Base-by-base conservation (phyloP, 2,329 filamentous ascomycete species). In the Clarireedia monteithiana region DNA sequence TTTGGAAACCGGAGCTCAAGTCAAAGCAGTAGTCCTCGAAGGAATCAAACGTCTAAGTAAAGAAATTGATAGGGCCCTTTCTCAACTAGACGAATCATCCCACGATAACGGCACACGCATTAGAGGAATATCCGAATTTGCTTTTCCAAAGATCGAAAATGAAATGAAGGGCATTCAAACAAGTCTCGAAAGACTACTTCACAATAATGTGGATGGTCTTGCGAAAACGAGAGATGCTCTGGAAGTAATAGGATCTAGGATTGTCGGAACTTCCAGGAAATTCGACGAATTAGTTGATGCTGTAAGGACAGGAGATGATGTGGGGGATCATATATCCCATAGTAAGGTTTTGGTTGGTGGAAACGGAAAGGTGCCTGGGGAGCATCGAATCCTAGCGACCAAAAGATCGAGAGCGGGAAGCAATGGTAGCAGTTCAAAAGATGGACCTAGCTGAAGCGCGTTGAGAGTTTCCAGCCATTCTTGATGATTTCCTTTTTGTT, bases 261-360 rank as follows among this genome's bases (percentile, higher is more conserved):
- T 63, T 6, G 49, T 60, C 3, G 62, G 62, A 9, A 64, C 62
- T 27, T 52, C 52, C 26, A 63, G 60, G 34, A 60, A 58, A 53
- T 64, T 63, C 27, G 61, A 62, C 36, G 62, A 62, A 39, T 58
- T 64, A 54, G 61, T 64, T 24, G 57, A 62, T 56, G 59, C 56
- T 50, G 53, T 50, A 50, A 40, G 50, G 40, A 30, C 39, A 40
- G 50, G 53, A 50, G 53, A 50, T 50, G 53, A 55, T 38, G 4
- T 50, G 27, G 47, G 34, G 20, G 53, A 50, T 26, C 39, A 50
- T 50, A 6, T 50, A 40, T n/a, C 45, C 40, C 53, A 42, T 45
- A 45, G 38, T 20, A 55, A 55, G 44, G 34, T 38, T 27, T 50
- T 45, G 39, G 30, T 48, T 39, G 53, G 53, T 12, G 53, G 53